Conservation (phyloP, 768 basidiomycete genomes). For the Leccinum truebloodii region DNA sequence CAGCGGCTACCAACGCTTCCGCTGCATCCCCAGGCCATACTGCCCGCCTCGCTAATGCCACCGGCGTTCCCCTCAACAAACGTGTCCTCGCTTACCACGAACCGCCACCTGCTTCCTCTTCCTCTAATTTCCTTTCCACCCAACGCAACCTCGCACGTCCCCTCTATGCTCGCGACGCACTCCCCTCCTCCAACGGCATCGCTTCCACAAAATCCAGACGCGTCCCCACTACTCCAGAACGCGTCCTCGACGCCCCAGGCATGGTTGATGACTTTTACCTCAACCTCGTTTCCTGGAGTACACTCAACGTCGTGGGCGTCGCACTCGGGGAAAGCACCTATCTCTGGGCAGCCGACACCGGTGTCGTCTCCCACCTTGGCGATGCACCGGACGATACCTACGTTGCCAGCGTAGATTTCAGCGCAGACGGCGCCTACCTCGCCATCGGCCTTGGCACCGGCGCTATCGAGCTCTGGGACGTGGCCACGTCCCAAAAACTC, state of each 20-base stretch:
- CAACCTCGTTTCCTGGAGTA: constrained; percentile 90
- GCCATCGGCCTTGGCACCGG: constrained; percentile 81
- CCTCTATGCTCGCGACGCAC: constrained; percentile 66
- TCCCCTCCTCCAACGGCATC: constrained; percentile 64
- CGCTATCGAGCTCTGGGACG: constrained; percentile 95
- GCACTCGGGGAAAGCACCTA: constrained; percentile 86
- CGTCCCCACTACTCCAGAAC: constrained; percentile 83
- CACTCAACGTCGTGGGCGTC: constrained; percentile 84
- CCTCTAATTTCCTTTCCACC: constrained; percentile 70
- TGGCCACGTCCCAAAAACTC: constrained; percentile 72
- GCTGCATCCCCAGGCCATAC: constrained; percentile 75
- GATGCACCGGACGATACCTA: constrained; percentile 77
- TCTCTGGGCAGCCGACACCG: constrained; percentile 92
- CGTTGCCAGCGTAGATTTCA: constrained; percentile 77
- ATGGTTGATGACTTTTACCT: constrained; percentile 96
- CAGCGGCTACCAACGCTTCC: constrained; percentile 32
- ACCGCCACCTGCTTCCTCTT: constrained; percentile 75
- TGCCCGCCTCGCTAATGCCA: constrained; percentile 72
- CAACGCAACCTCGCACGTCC: constrained; percentile 80
- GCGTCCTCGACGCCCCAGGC: constrained; percentile 95
- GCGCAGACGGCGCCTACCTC: constrained; percentile 77
- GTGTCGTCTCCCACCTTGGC: constrained; percentile 74
- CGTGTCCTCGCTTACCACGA: constrained; percentile 90
- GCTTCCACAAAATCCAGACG: constrained; percentile 73
- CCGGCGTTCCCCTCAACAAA: constrained; percentile 73